Percentiles rank a stretch among this genome's conserved stretches.
Conservation (phyloP, 129 eudicot species). For the Chrysanthemum seticuspe region DNA sequence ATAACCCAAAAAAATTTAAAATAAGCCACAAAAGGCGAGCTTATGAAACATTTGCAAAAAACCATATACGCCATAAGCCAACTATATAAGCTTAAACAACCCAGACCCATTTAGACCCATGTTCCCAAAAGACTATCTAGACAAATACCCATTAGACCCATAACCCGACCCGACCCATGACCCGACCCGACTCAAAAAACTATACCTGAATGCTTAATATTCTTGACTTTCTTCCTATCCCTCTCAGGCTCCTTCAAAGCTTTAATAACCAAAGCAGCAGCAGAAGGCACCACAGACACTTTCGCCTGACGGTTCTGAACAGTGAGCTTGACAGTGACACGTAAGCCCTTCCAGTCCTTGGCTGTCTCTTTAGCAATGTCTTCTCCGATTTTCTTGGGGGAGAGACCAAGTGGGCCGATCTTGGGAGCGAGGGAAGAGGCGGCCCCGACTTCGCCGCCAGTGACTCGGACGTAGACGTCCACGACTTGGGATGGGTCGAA, state of each 20-base stretch:
- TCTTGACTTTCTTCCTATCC: slow-evolving; percentile 68
- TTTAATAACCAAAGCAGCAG: slow-evolving; percentile 77
- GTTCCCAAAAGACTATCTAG: no score
- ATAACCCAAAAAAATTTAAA: no score
- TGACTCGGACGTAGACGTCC: slow-evolving; percentile 76
- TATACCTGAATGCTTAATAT: slow-evolving; percentile 57
- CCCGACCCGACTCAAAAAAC: no score
- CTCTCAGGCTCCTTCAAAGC: slow-evolving; percentile 78
- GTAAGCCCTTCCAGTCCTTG: slow-evolving; percentile 84
- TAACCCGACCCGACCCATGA: no score
- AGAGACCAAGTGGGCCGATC: slow-evolving; percentile 78
- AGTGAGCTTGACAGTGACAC: slow-evolving; percentile 84
- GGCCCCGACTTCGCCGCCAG: slow-evolving; percentile 78
- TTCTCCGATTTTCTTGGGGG: slow-evolving; percentile 76
- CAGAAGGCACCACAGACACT: slow-evolving; percentile 85
- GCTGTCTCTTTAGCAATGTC: slow-evolving; percentile 80
- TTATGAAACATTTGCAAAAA: no score
- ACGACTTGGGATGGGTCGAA: slow-evolving; percentile 67
- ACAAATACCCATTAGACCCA: no score
- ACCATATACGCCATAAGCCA: no score
- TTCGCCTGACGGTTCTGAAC: slow-evolving; percentile 87
- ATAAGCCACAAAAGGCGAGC: no score
- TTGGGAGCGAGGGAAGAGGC: slow-evolving; percentile 74
- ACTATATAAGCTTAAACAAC: no score
- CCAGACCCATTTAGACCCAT: no score